Base-by-base conservation (phyloP, 2,329 filamentous ascomycete species). In the Pyrenochaeta sp. region DNA sequence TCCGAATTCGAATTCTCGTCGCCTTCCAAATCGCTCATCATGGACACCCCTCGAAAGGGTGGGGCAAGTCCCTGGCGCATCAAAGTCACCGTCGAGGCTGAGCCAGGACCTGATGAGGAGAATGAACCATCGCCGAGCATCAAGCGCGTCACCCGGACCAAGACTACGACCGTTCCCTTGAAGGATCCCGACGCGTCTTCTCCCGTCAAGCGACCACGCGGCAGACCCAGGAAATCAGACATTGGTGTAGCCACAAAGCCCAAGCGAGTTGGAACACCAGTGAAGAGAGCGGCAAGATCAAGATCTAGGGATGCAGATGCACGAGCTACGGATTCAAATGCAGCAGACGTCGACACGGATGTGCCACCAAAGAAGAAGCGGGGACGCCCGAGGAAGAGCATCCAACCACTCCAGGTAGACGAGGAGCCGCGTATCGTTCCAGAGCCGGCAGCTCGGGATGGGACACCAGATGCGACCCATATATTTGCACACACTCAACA, bases 61-160 rank as follows among this genome's bases (percentile, higher is more conserved):
- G 69, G 65, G 39, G 67, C 63, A 20, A 77, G 73, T 53, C 76
- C 76, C 14, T 78, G 74, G 74, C 70, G 72, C 44, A 76, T 79
- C 61, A 77, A 74, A 42, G 76, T 79, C 41, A 79, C 77, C 2
- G 76, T 79, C 7, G 65, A 79, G 51, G 74, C 76, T 10, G 74
- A 77, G 50, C 74, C 73, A 24, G 63, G 64, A 13, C 63, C 55
- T 41, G 66, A 71, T 37, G 57, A 55, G 23, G 68, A 70, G 26
- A 64, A 67, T 42, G 35, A 51, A 8, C 44, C 52, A 34, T 70
- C 68, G 8, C 69, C 68, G 13, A 63, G 53, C 8, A 55, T 63
- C 3, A 59, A 58, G 32, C 61, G 53, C 21, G 42, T 58, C 13
- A 63, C 58, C 14, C 53, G 64, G 21, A 67, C 64, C 13, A 63